Evolutionary conservation across 495 filamentous ascomycete genomes (phyloP).

Genomic region (Patellaria atrata): DNA sequence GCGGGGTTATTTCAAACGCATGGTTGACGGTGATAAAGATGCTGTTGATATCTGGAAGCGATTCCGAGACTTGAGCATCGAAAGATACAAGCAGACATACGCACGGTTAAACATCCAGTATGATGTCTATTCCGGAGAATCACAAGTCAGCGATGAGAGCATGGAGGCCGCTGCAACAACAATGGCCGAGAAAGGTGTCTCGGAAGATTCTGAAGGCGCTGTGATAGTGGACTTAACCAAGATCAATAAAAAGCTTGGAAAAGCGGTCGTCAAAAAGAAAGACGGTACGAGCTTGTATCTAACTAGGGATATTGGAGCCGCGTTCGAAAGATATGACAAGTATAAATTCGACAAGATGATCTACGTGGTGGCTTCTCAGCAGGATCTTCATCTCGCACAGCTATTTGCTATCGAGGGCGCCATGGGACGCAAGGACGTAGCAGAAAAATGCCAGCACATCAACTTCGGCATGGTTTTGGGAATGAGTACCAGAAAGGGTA

Average conservation of each 20-base stretch:
- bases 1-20: slow-evolving; percentile 75
- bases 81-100: slow-evolving; percentile 52
- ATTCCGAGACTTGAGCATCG: slow-evolving; percentile 67
- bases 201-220: slow-evolving; percentile 75
- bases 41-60: slow-evolving; percentile 70
- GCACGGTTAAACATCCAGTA: slow-evolving; percentile 72
- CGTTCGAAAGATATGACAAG: slow-evolving; percentile 44
- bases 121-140: slow-evolving; percentile 89
- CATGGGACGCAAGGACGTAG: slow-evolving; percentile 49
- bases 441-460: slow-evolving; percentile 50
- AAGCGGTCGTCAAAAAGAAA: slow-evolving; percentile 51
- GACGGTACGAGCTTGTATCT: slow-evolving; percentile 58
- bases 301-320: slow-evolving; percentile 58
- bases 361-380: slow-evolving; percentile 56
- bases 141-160: slow-evolving; percentile 68
- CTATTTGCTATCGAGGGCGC: slow-evolving; percentile 57
- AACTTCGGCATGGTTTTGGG: slow-evolving; percentile 61
- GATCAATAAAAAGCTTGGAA: slow-evolving; percentile 52
- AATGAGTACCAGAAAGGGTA: slow-evolving; percentile 56
- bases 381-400: slow-evolving; percentile 58
- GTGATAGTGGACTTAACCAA: slow-evolving; percentile 78
- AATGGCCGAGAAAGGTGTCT: slow-evolving; percentile 58
- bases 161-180: slow-evolving; percentile 55
- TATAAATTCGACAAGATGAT: slow-evolving; percentile 65
- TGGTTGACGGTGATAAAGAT: slow-evolving; percentile 66